phyloP scores from a whole-genome alignment of 345 rosid species.

The Nephelium lappaceum region DNA sequence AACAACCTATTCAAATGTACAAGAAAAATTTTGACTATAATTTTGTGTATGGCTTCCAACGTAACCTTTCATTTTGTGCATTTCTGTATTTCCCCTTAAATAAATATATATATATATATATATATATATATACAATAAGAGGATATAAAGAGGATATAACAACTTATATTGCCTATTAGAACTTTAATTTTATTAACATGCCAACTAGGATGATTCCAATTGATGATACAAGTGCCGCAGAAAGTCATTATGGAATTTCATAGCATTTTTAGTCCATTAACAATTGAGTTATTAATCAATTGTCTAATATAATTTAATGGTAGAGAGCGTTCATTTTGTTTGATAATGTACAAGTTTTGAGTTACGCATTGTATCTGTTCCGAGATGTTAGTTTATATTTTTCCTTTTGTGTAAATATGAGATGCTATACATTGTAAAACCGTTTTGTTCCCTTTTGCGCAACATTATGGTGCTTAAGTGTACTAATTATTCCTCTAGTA shows the following conservation, averaged over 20 bases:
- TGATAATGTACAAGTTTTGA: no score
- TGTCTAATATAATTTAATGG: no score
- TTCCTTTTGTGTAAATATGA: not conserved
- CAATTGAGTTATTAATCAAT: not conserved
- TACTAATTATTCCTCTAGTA: not conserved
- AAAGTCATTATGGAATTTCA: not conserved
- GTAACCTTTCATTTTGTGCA: not conserved
- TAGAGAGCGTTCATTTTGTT: no score
- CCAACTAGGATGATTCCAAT: not conserved
- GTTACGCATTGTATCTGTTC: no score
- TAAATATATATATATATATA: no score
- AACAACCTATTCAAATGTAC: not conserved
- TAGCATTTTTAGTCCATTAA: not conserved
- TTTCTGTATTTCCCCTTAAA: not conserved
- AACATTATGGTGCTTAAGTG: not conserved
- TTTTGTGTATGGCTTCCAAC: not conserved
- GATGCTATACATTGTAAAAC: not conserved
- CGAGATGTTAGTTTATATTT: no score
- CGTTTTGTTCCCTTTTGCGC: not conserved
- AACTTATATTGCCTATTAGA: not conserved
- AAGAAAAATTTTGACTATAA: slow-evolving; percentile 4
- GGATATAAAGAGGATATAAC: slow-evolving; percentile 1
- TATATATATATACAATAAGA: not conserved
- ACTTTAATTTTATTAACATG: not conserved
- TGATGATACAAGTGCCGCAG: not conserved